phyloP scores from a whole-genome alignment of 768 basidiomycete genomes.

The Tulasnella sp. region DNA sequence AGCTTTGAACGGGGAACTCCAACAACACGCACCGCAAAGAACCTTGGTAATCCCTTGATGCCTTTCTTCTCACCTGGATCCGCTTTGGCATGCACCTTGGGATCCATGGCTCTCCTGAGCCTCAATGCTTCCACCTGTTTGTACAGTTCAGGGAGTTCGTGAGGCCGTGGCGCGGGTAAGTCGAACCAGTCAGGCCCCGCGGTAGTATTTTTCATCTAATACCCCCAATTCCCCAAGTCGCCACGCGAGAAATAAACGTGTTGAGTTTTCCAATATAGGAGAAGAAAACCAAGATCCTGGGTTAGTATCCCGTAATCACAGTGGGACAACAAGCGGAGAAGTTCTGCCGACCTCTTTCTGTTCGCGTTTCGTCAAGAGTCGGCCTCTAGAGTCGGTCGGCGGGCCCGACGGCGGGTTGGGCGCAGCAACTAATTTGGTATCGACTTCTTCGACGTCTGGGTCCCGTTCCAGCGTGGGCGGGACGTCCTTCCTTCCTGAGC shows the following conservation, averaged over 20 bases:
- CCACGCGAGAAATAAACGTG: slow-evolving; percentile 11
- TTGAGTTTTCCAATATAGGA: not conserved
- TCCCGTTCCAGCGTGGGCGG: slow-evolving; percentile 34
- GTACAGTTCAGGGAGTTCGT: slow-evolving; percentile 70
- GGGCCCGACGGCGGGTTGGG: slow-evolving; percentile 39
- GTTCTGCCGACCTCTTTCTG: slow-evolving; percentile 55
- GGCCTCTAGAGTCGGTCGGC: slow-evolving; percentile 56
- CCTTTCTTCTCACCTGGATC: slow-evolving; percentile 83
- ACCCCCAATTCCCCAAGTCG: not conserved
- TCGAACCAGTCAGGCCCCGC: slow-evolving; percentile 85
- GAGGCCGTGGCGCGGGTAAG: slow-evolving; percentile 74
- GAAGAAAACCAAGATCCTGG: not conserved
- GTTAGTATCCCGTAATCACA: not conserved
- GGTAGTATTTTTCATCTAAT: slow-evolving; percentile 63
- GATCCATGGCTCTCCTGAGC: slow-evolving; percentile 82
- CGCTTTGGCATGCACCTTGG: slow-evolving; percentile 86
- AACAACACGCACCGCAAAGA: slow-evolving; percentile 67
- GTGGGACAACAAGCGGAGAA: slow-evolving; percentile 5
- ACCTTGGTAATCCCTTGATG: slow-evolving; percentile 77
- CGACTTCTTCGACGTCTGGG: slow-evolving; percentile 9
- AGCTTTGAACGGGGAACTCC: not conserved
- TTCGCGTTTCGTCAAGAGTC: slow-evolving; percentile 66
- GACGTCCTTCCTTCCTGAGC: slow-evolving; percentile 40
- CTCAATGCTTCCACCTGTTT: slow-evolving; percentile 86
- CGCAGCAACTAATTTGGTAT: not conserved